These are phyloP conservation scores for Geotrichum ghanense DNA, from an alignment of 805 yeast species.

Conservation along the genomic window DNA sequence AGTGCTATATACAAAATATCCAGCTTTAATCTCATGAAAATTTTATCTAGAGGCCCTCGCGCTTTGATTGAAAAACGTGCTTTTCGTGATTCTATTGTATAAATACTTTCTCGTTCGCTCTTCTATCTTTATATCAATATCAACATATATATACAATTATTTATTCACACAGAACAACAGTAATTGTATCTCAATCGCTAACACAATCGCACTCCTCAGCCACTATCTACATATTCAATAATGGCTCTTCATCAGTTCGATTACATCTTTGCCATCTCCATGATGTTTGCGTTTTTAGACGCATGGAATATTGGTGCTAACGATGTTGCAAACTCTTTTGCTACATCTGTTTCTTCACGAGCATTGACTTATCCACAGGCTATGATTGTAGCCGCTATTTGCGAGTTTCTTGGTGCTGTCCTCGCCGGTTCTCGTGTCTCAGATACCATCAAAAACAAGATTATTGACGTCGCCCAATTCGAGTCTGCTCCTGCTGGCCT, in stretches of 20 bases:
- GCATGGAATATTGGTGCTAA: slow-evolving; percentile 77
- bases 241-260: slow-evolving; percentile 32
- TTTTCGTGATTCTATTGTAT: too few species aligned
- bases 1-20: too few species aligned
- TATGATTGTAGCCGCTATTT: slow-evolving; percentile 55
- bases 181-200: too few species aligned
- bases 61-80: too few species aligned
- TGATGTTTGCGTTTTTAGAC: slow-evolving; percentile 64
- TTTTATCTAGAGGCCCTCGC: too few species aligned
- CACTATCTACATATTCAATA: too few species aligned
- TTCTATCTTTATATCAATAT: too few species aligned
- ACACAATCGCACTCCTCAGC: too few species aligned
- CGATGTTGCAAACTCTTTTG: slow-evolving; percentile 72
- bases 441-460: slow-evolving; percentile 57
- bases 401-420: slow-evolving; percentile 68
- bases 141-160: too few species aligned
- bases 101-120: too few species aligned
- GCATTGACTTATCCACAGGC: slow-evolving; percentile 66
- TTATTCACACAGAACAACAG: too few species aligned
- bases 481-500: slow-evolving; percentile 52
- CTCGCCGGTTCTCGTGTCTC: slow-evolving; percentile 65
- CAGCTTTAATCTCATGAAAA: too few species aligned
- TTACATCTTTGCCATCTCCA: slow-evolving; percentile 56
- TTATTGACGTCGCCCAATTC: slow-evolving; percentile 42
- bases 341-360: slow-evolving; percentile 64